Conservation (phyloP, 768 basidiomycete genomes). For the Lanmaoa pseudosensibilis region DNA sequence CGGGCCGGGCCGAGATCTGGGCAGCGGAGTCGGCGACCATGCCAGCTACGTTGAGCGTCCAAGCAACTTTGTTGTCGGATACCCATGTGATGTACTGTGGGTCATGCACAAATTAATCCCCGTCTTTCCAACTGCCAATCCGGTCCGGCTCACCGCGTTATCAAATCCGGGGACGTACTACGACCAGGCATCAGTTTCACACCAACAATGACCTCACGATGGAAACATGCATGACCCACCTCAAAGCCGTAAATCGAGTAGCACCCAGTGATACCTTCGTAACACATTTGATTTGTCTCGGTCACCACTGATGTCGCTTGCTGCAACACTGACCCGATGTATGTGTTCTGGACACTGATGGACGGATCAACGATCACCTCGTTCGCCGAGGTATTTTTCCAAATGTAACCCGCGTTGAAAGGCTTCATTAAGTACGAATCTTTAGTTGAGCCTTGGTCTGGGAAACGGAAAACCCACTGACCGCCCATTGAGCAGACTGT, state of each 20-base stretch:
- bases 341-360: slow-evolving; percentile 60
- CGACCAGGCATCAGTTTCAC: neutral
- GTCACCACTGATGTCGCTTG: slow-evolving; percentile 78
- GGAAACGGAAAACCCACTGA: slow-evolving; percentile 37
- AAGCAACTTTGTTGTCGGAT: slow-evolving; percentile 59
- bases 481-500: slow-evolving; percentile 83
- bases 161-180: slow-evolving; percentile 59
- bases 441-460: neutral
- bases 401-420: slow-evolving; percentile 70
- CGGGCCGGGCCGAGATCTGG: slow-evolving; percentile 62
- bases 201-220: neutral
- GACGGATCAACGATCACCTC: slow-evolving; percentile 55
- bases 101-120: neutral
- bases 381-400: slow-evolving; percentile 63
- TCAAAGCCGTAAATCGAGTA: slow-evolving; percentile 82
- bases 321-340: slow-evolving; percentile 68
- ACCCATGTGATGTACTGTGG: slow-evolving; percentile 85
- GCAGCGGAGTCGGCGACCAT: slow-evolving; percentile 60
- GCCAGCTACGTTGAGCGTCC: slow-evolving; percentile 73
- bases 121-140: neutral
- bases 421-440: slow-evolving; percentile 45
- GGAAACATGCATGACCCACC: slow-evolving; percentile 33
- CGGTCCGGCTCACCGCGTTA: slow-evolving; percentile 47
- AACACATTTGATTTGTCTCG: slow-evolving; percentile 66
- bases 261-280: slow-evolving; percentile 59